Conservation (phyloP, 208 protist species). For the Trypanosoma conorhini region DNA sequence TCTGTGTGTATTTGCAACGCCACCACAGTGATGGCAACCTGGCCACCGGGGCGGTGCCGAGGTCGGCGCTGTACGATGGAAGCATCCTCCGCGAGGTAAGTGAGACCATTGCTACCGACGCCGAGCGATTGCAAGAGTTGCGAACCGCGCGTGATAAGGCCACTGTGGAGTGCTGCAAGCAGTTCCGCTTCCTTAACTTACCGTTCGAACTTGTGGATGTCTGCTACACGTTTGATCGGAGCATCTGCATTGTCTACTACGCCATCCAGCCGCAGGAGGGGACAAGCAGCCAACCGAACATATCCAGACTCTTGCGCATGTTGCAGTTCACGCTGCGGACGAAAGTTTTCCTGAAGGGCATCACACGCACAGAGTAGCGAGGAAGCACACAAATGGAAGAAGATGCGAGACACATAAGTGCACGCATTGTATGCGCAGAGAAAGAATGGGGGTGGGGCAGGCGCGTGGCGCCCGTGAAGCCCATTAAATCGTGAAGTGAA, state of each 20-base stretch:
- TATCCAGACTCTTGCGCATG: constrained; percentile 43
- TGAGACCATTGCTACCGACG: constrained; percentile 24
- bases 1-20: constrained; percentile 42
- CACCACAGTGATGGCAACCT: constrained; percentile 19
- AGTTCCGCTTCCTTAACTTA: constrained; percentile 63
- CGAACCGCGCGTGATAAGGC: constrained; percentile 29
- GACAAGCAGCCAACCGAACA: constrained; percentile 42
- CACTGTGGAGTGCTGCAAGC: constrained; percentile 50
- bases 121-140: constrained; percentile 28
- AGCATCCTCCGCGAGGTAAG: constrained; percentile 49
- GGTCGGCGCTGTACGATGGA: constrained; percentile 34
- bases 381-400: neutral
- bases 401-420: neutral
- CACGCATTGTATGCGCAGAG: neutral
- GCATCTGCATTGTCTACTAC: constrained; percentile 64
- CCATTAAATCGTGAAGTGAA: neutral
- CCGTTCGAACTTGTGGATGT: constrained; percentile 59
- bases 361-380: constrained; percentile 12
- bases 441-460: neutral
- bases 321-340: constrained; percentile 52
- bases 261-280: constrained; percentile 28
- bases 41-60: neutral
- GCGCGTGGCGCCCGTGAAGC: too few species aligned
- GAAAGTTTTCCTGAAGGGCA: constrained; percentile 41
- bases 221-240: constrained; percentile 61